Base-by-base conservation (phyloP, 306 rosid species). In the Canavalia gladiata region DNA sequence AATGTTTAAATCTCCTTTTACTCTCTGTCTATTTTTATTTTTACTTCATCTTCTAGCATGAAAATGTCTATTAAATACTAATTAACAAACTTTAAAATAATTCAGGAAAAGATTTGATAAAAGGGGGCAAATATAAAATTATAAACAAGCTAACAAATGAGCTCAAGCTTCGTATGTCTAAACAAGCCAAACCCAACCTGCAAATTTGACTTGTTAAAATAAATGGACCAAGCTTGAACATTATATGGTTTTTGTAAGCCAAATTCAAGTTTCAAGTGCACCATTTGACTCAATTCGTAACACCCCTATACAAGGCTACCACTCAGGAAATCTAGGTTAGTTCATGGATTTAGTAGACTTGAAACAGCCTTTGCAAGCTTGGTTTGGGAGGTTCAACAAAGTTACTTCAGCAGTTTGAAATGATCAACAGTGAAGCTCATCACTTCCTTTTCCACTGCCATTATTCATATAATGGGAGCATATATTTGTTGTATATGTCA, bases 381-480 rank as follows among this genome's bases (percentile, higher is more conserved):
- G 47, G 76, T 51, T 51, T 35, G 49, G 49, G 34, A 69, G 75
- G 30, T 31, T 31, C 43, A 31, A 49, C 75, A 33, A 1, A 10
- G 41, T 68, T 7, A 18, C 7, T n/a, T 33, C 76, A 68, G 49
- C 39, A n/a, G 43, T 18, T 28, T 5, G 37, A 67, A 33, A 78
- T 42, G 35, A 55, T 54, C 54, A 52, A 65, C 52, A 5, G 41
- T 39, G 28, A 58, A 29, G 56, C 35, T 9, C 5, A 18, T 75
- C 43, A 58, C 45, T 74, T 57, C 2, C 12, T 43, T 74, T 45
- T n/a, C 34, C 11, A 46, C 33, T 31, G 47, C 30, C 33, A 77
- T 39, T 51, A 39, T 52, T 68, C 18, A 77, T 43, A 65, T 37
- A 65, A 52, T 65, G 11, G 9, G 30, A 47, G 59, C 71, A 62